Evolutionary conservation across 208 protist genomes (phyloP).

Genomic region (Leishmania lainsoni): DNA sequence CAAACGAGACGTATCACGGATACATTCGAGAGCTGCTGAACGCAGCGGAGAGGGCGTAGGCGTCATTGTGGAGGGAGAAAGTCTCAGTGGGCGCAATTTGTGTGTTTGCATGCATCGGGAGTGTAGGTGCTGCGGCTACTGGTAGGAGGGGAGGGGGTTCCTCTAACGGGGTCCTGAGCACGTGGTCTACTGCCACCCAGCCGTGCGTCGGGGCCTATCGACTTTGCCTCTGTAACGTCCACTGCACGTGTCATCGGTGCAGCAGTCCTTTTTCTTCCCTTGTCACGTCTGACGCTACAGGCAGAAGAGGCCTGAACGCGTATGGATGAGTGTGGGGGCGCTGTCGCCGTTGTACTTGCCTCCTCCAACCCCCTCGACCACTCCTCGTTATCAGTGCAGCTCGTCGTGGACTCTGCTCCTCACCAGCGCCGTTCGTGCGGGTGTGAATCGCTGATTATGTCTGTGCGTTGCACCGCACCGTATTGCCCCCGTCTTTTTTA

Average conservation of each 20-base stretch:
- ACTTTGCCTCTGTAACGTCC: neutral
- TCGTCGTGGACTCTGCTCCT: neutral
- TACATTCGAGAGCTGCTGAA: conserved; percentile 28
- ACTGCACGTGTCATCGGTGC: neutral
- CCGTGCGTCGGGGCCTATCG: neutral
- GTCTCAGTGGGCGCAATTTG: neutral
- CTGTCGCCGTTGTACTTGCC: neutral
- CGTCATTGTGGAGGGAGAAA: neutral
- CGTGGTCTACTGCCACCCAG: neutral
- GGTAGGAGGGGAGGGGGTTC: neutral
- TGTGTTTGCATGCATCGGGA: neutral
- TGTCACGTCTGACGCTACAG: neutral
- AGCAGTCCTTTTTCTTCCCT: neutral
- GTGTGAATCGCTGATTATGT: neutral
- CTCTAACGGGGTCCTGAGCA: neutral
- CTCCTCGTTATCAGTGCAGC: neutral
- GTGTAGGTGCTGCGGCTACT: neutral
- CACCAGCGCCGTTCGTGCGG: too few relatives aligned
- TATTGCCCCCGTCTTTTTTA: neutral
- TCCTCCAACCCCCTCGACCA: neutral
- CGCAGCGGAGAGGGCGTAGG: conserved; percentile 13
- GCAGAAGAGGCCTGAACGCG: neutral
- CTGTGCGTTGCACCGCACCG: neutral
- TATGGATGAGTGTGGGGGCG: neutral
- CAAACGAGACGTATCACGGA: conserved; percentile 29